phyloP scores from a whole-genome alignment of 768 basidiomycete species.

The Psilocybe sp. region DNA sequence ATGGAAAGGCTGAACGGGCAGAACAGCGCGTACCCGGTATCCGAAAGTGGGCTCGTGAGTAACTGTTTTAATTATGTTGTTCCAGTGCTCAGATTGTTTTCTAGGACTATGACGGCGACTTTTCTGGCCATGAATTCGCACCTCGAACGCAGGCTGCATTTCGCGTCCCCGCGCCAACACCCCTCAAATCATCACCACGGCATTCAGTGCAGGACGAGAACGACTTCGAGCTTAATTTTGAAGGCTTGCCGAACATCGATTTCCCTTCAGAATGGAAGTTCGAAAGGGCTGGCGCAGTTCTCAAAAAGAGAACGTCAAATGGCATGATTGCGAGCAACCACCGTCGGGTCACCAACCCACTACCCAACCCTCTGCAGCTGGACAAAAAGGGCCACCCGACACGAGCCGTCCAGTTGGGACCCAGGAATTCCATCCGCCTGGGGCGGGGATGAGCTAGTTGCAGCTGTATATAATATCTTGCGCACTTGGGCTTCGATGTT shows the following conservation, averaged over 20 bases:
- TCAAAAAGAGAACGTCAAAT: constrained; percentile 21
- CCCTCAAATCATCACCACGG: constrained; percentile 8
- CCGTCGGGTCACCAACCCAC: constrained; percentile 18
- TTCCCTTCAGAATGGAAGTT: constrained; percentile 38
- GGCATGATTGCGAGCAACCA: constrained; percentile 9
- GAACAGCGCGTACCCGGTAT: constrained; percentile 13
- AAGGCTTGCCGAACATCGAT: constrained; percentile 36
- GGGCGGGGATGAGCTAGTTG: constrained; percentile 9
- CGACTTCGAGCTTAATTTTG: constrained; percentile 26
- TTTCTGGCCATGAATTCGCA: constrained; percentile 15
- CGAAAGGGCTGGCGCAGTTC: constrained; percentile 9
- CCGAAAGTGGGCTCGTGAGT: constrained; percentile 12
- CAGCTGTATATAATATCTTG: neutral
- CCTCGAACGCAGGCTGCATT: constrained; percentile 13
- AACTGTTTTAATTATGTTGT: neutral
- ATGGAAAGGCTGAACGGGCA: constrained; percentile 12
- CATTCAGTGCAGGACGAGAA: constrained; percentile 13
- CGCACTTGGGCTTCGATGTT: neutral
- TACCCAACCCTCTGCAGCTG: constrained; percentile 30
- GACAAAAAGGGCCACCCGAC: constrained; percentile 34
- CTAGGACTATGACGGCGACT: constrained; percentile 25
- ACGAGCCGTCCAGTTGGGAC: constrained; percentile 35
- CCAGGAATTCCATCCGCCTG: constrained; percentile 24
- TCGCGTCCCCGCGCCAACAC: constrained; percentile 1
- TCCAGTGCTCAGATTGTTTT: neutral